phyloP scores from a whole-genome alignment of 768 basidiomycete genomes.

The Pleurotus giganteus region DNA sequence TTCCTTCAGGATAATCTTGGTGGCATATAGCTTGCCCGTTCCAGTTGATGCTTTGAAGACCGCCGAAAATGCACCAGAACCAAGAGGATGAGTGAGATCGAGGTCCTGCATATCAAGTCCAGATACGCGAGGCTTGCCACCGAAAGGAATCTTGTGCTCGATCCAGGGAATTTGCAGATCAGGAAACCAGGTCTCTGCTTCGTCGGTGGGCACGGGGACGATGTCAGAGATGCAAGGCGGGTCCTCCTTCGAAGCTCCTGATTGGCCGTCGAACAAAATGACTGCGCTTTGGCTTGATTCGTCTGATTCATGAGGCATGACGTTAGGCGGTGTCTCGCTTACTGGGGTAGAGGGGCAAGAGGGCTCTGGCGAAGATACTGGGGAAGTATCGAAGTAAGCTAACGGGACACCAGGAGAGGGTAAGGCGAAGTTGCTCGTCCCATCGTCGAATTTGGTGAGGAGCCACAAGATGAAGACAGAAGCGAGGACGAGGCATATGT shows the following conservation, averaged over 20 bases:
- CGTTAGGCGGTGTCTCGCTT: background rate
- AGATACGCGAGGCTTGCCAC: background rate
- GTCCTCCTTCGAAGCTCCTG: background rate
- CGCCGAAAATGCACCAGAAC: background rate
- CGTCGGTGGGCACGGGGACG: background rate
- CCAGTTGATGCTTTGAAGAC: background rate
- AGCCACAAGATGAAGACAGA: background rate
- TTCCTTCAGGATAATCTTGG: background rate
- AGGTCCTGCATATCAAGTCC: background rate
- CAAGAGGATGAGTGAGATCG: background rate
- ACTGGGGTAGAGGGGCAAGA: background rate
- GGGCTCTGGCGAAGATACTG: background rate
- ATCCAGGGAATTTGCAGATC: background rate
- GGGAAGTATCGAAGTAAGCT: background rate
- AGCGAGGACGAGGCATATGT: background rate
- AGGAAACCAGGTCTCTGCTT: background rate
- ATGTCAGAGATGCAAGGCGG: background rate
- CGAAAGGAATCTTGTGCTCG: constrained; percentile 1
- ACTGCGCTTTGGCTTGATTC: background rate
- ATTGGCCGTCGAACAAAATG: background rate
- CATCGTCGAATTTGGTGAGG: background rate
- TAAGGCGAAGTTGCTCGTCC: background rate
- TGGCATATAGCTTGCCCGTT: background rate
- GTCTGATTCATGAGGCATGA: background rate
- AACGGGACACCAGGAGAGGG: background rate